Evolutionary conservation across 495 filamentous ascomycete genomes (phyloP).

Genomic region (Bathelium albidoporum): DNA sequence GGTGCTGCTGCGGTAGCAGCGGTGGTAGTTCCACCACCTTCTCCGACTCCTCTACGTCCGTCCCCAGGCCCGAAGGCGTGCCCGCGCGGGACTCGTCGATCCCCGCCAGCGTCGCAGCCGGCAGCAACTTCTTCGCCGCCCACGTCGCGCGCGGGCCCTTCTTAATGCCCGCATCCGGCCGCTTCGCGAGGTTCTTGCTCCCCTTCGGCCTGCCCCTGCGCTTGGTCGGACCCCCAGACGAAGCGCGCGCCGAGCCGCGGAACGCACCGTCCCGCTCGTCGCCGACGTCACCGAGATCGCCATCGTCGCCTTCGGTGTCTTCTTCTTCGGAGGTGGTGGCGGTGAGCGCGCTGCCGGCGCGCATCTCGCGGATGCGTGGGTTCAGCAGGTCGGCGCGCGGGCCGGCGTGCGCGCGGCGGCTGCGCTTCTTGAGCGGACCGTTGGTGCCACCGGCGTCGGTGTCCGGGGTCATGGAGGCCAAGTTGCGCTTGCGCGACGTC

Average conservation of each 20-base stretch:
- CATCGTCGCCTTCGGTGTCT: not conserved
- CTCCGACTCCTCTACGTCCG: not conserved
- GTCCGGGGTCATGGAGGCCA: not conserved
- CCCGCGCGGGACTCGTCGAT: conserved; percentile 7
- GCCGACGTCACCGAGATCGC: not conserved
- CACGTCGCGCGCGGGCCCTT: conserved; percentile 28
- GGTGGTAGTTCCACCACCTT: not conserved
- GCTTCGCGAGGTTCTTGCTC: conserved; percentile 26
- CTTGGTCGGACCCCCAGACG: conserved; percentile 1
- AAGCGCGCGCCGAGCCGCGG: not conserved
- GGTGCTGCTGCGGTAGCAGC: not conserved
- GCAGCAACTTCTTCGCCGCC: not conserved
- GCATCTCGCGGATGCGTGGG: conserved; percentile 27
- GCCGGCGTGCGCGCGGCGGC: not conserved
- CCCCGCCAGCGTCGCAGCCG: not conserved
- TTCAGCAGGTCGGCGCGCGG: not conserved
- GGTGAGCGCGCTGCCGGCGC: conserved; percentile 24
- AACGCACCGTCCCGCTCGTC: not conserved
- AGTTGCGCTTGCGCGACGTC: conserved; percentile 12
- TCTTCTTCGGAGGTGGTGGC: conserved; percentile 24
- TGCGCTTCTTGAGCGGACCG: not conserved
- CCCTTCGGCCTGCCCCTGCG: conserved; percentile 28
- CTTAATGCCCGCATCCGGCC: conserved; percentile 30
- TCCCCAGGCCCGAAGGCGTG: not conserved
- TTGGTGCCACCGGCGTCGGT: not conserved